Base-by-base conservation (phyloP, 148 eudicot genomes). In the Fagopyrum homotropicum region DNA sequence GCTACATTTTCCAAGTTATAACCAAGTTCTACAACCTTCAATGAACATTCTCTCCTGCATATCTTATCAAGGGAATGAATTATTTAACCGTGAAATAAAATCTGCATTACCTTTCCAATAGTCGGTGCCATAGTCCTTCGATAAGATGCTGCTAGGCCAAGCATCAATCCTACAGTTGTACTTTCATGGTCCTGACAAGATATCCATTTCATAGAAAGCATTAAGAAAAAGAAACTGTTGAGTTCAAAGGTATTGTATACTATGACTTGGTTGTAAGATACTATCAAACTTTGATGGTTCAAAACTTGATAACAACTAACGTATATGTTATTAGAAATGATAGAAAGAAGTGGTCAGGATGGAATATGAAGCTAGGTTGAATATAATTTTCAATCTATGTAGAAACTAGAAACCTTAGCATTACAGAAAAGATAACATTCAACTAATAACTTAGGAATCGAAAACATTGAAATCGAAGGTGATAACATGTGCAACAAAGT, bases 131-230 rank as follows among this genome's bases (percentile, higher is more conserved):
- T 89, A 70, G 96, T 92, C 77, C 97, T 97, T 83, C 96, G 81
- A 80, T 92, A 86, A 72, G 99, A 95, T 49, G 96, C 99, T 63
- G 99, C 99, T 72, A 95, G 90, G 75, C 99, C 99, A 83, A 95
- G 96, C 99, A 95, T 95, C 77, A 95, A 77, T 73, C 99, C 99
- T 66, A 92, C 96, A 57, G 99, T 88, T 6, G 99, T 95, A 84
- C 89, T 90, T 85, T 95, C 99, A 82, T 92, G 92, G 59, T 86
- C 99, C 99, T 95, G 64, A 51, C 7, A 55, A 79, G n/a, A 68
- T 29, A 12, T 61, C 69, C 45, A 63, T 40, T 35, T 64, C 30
- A 43, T 40, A 35, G 9, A 35, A 66, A 63, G 4, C 46, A 66
- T 43, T 14, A 66, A 66, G 17, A 12, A 43, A 43, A 66, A 40